Evolutionary conservation across 1,284 basidiomycete species (phyloP), one percentile per base, ranked within the genome.

Genomic region (Pseudozyma tsukubaensis): DNA sequence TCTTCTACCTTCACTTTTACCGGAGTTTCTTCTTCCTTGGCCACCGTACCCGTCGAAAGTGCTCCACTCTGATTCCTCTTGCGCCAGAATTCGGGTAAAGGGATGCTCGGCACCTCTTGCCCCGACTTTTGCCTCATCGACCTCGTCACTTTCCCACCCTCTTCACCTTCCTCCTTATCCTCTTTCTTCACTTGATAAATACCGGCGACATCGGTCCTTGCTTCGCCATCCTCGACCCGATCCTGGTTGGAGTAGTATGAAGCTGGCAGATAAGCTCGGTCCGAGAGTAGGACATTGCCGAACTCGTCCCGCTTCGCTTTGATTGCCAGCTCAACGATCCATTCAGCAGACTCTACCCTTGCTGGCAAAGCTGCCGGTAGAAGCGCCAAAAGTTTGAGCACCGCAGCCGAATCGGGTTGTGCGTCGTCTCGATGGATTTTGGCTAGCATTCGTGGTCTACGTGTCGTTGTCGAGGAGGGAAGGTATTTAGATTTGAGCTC

Each of bases 401-500:
- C 53, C 0, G 70, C 70, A 1, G 37, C 32, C 5, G 70, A 72
- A 24, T 54, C 14, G n/a, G 42, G 45, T 0, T 8, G 44, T 11
- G 59, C 53, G 29, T 72, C 70, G 12, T 67, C 64, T 1, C 37
- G 52, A 29, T 66, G 69, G 2, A 72, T 45, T 21, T 39, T 51
- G 21, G 69, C 61, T 3, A 71, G 42, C 9, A 72, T 56, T 34
- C 63, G 69, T 1, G 50, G 70, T 47, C 37, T 59, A 42, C 37
- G 48, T 8, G 60, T 21, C 7, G 45, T 21, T 2, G 57, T 43
- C 1, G 44, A 8, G 9, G 32, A 14, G 12, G n/a, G 4, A 34
- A 48, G 51, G 37, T 72, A 62, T n/a, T 72, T 63, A 2, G 52
- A 21, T 29, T 71, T 71, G 47, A 65, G 61, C 21, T 65, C 53